These are phyloP conservation scores for Heliamphora pulchella DNA, from an alignment of 179 eudicot species.

Conservation along the genomic window DNA sequence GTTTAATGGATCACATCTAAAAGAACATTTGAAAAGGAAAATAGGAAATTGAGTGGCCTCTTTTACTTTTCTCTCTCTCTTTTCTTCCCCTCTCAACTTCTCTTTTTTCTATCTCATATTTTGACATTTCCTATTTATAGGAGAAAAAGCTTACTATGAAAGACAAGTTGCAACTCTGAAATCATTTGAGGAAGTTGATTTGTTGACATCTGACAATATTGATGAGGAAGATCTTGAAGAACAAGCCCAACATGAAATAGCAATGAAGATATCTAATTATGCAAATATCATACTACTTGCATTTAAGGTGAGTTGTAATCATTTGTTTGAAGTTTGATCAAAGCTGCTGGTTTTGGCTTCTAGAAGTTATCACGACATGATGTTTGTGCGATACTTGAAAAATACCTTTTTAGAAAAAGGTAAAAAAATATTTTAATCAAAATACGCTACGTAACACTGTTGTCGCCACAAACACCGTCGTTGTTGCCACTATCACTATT, in stretches of 20 bases:
- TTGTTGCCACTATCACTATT: too few relatives aligned
- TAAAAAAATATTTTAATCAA: too few relatives aligned
- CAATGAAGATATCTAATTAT: slow-evolving; percentile 78
- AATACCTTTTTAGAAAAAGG: too few relatives aligned
- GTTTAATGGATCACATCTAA: too few relatives aligned
- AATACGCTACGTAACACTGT: too few relatives aligned
- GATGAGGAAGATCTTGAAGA: slow-evolving; percentile 54
- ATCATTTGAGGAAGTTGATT: slow-evolving; percentile 75
- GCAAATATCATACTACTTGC: slow-evolving; percentile 67
- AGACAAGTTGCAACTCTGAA: slow-evolving; percentile 66
- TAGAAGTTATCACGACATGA: background rate
- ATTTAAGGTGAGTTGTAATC: slow-evolving; percentile 49
- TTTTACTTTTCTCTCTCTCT: background rate
- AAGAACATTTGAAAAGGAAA: too few relatives aligned
- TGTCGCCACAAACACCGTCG: too few relatives aligned
- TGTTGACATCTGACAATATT: slow-evolving; percentile 33
- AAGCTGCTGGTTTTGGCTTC: background rate
- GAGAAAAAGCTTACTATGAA: slow-evolving; percentile 83
- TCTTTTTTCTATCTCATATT: background rate
- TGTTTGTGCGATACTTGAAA: background rate
- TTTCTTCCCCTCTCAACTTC: background rate
- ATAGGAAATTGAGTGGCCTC: too few relatives aligned
- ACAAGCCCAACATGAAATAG: slow-evolving; percentile 68
- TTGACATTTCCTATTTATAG: slow-evolving; percentile 25
- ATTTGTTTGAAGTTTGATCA: background rate